Evolutionary conservation across 1,139 yeast genomes (phyloP).

Genomic region (Spencermartinsiella ligniputridi): DNA sequence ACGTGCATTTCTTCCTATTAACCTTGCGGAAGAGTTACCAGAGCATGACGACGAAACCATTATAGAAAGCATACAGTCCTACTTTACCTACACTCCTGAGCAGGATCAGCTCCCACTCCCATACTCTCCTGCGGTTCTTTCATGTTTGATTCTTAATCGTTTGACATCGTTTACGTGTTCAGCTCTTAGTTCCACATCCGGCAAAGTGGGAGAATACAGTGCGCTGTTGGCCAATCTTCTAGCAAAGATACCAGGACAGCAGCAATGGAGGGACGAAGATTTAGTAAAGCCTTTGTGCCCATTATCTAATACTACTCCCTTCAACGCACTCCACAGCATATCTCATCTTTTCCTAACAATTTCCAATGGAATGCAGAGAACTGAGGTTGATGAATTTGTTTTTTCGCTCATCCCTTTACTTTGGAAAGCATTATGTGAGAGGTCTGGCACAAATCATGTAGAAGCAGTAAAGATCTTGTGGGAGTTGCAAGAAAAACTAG

Average conservation of each 20-base stretch:
- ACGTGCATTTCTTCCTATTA: conserved; percentile 50
- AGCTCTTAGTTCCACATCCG: not conserved
- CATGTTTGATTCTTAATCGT: conserved; percentile 39
- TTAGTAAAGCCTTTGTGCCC: conserved; percentile 36
- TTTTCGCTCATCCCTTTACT: conserved; percentile 9
- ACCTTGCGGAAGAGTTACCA: conserved; percentile 34
- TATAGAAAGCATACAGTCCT: conserved; percentile 29
- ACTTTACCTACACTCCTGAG: conserved; percentile 29
- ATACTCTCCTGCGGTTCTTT: conserved; percentile 42
- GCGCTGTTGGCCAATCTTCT: conserved; percentile 42
- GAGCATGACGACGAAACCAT: conserved; percentile 22
- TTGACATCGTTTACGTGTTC: conserved; percentile 34
- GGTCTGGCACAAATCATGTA: conserved; percentile 52
- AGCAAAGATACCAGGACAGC: conserved; percentile 45
- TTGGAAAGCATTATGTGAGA: conserved; percentile 13
- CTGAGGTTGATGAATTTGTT: conserved; percentile 23
- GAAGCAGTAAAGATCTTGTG: conserved; percentile 52
- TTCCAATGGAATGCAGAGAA: conserved; percentile 22
- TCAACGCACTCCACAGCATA: conserved; percentile 42
- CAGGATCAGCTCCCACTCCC: conserved; percentile 37
- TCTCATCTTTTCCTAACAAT: conserved; percentile 43
- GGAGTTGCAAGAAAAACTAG: conserved; percentile 33
- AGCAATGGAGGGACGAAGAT: conserved; percentile 30
- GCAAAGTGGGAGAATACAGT: conserved; percentile 28
- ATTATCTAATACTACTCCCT: conserved; percentile 20